phyloP scores from a whole-genome alignment of 768 basidiomycete species.

The Rhodotorula graminis region DNA sequence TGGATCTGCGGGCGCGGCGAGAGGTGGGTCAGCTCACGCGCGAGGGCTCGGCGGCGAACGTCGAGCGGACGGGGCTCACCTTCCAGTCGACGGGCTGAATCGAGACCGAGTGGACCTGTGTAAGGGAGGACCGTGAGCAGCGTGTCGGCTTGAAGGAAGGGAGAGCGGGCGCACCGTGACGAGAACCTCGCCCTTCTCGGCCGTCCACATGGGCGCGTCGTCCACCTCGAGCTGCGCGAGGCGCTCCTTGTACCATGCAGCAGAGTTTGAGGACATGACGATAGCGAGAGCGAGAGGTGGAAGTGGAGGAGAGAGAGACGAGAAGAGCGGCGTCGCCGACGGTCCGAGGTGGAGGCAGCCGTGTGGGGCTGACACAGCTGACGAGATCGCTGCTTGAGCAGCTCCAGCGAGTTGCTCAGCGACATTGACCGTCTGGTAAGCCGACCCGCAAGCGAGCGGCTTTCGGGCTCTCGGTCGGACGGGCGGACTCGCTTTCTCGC shows the following conservation, averaged over 20 bases:
- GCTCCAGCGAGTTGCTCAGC: too few relatives aligned
- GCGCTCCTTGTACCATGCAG: slow-evolving; percentile 16
- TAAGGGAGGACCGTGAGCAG: slow-evolving; percentile 34
- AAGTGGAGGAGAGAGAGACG: too few relatives aligned
- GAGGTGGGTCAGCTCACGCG: too few relatives aligned
- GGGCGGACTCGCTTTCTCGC: too few relatives aligned
- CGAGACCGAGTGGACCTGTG: slow-evolving; percentile 47
- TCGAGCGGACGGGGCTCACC: neutral
- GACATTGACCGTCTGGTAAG: too few relatives aligned
- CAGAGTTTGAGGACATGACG: neutral
- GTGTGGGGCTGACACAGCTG: too few relatives aligned
- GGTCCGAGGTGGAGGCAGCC: too few relatives aligned
- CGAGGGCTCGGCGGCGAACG: neutral
- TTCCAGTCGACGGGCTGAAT: slow-evolving; percentile 59
- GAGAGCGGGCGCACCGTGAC: slow-evolving; percentile 16
- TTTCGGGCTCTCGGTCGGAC: too few relatives aligned
- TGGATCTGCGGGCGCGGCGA: slow-evolving; percentile 43
- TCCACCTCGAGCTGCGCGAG: slow-evolving; percentile 21
- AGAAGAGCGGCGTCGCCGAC: too few relatives aligned
- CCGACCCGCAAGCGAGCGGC: too few relatives aligned
- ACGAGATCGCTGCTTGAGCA: too few relatives aligned
- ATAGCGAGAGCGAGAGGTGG: too few relatives aligned
- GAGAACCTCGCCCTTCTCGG: slow-evolving; percentile 24
- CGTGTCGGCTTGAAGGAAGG: neutral
- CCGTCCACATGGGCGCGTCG: neutral